Percentiles rank a stretch among this genome's conserved stretches.
Evolutionary conservation across 108 stramenopile species (phyloP).

Genomic region (Cyclotella cryptica): DNA sequence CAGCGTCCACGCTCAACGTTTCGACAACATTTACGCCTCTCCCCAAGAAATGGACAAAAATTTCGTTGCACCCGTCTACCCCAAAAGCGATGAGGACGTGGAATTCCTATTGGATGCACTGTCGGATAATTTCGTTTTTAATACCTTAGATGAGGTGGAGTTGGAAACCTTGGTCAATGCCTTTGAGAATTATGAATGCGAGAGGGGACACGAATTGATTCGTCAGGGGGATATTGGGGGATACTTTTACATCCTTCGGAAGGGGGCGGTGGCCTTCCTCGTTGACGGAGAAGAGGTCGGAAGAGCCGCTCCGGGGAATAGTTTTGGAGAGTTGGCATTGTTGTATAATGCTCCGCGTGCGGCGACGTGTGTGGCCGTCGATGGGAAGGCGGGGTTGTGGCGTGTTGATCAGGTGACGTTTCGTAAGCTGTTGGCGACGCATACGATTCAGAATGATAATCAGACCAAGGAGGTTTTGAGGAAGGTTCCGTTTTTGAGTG

Average conservation of each 20-base stretch:
- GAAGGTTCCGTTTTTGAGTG: slow-evolving; percentile 66
- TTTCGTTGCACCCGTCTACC: slow-evolving; percentile 57
- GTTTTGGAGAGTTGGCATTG: slow-evolving; percentile 65
- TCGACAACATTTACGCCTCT: slow-evolving; percentile 48
- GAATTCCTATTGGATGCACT: slow-evolving; percentile 63
- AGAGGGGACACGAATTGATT: slow-evolving; percentile 57
- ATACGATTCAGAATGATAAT: slow-evolving; percentile 50
- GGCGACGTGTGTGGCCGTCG: slow-evolving; percentile 50
- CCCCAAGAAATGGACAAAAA: slow-evolving; percentile 30
- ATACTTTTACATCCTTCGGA: slow-evolving; percentile 61
- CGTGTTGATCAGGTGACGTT: slow-evolving; percentile 69
- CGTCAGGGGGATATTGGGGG: slow-evolving; percentile 67
- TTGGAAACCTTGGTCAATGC: slow-evolving; percentile 67
- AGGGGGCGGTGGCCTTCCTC: slow-evolving; percentile 61
- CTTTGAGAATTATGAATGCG: slow-evolving; percentile 57
- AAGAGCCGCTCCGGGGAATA: slow-evolving; percentile 47
- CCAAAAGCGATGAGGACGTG: slow-evolving; percentile 62
- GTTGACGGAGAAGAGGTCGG: slow-evolving; percentile 66
- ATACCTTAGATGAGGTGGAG: slow-evolving; percentile 56
- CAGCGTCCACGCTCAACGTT: slow-evolving; percentile 38
- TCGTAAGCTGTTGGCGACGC: slow-evolving; percentile 63
- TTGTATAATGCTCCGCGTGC: slow-evolving; percentile 62
- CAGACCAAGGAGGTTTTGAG: slow-evolving; percentile 58
- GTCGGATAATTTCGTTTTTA: slow-evolving; percentile 72
- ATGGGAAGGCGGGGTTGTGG: slow-evolving; percentile 46